Percentiles rank a stretch among this genome's conserved stretches.
Evolutionary conservation across 257 asterid species (phyloP).

Genomic region (Salvia rosmarinus): DNA sequence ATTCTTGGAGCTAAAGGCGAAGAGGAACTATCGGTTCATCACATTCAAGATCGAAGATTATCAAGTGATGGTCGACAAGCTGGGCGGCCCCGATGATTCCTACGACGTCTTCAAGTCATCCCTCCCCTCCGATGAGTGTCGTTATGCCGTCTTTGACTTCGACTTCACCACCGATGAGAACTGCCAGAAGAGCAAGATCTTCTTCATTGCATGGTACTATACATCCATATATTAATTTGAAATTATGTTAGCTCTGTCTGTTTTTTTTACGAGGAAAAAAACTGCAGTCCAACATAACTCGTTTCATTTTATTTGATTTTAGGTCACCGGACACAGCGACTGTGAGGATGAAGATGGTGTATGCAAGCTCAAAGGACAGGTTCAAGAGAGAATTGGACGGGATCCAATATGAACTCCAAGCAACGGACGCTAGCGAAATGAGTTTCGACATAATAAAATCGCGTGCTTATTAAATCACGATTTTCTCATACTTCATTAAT

Average conservation of each 20-base stretch:
- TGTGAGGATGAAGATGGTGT: slow-evolving; percentile 93
- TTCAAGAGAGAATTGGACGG: slow-evolving; percentile 89
- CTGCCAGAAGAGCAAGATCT: slow-evolving; percentile 90
- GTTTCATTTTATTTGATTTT: too few species aligned
- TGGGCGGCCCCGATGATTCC: slow-evolving; percentile 58
- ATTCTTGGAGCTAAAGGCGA: slow-evolving; percentile 72
- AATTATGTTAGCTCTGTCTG: too few species aligned
- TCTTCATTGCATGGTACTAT: slow-evolving; percentile 70
- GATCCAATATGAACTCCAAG: slow-evolving; percentile 79
- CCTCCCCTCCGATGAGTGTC: slow-evolving; percentile 76
- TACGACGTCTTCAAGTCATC: slow-evolving; percentile 59
- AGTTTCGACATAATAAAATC: slow-evolving; percentile 73
- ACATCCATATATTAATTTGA: too few species aligned
- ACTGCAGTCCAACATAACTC: too few species aligned
- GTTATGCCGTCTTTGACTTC: slow-evolving; percentile 81
- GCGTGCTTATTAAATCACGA: slow-evolving; percentile 43
- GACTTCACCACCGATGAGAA: slow-evolving; percentile 78
- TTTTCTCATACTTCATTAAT: not conserved
- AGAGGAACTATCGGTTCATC: slow-evolving; percentile 73
- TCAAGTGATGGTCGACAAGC: slow-evolving; percentile 75
- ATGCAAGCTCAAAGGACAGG: slow-evolving; percentile 86
- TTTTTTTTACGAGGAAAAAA: too few species aligned
- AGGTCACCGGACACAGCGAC: slow-evolving; percentile 76
- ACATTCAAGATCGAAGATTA: slow-evolving; percentile 66
- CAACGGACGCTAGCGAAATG: slow-evolving; percentile 92